These are phyloP conservation scores for Deinandra increscens DNA, from an alignment of 129 eudicot species.

Conservation along the genomic window DNA sequence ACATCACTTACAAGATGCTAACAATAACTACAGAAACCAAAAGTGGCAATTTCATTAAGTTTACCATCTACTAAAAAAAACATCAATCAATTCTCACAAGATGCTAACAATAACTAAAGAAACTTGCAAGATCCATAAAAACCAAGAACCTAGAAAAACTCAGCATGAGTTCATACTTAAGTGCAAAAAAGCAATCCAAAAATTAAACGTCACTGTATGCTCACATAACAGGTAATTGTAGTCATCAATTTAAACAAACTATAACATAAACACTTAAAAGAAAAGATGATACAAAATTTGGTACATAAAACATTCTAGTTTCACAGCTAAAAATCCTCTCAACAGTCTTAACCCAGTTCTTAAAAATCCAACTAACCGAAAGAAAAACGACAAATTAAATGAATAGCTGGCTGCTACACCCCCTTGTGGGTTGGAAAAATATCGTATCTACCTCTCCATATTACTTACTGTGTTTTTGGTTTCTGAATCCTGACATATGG, in stretches of 20 bases:
- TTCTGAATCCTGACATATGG: conserved; percentile 80
- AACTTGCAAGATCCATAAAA: background rate
- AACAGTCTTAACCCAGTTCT: conserved; percentile 15
- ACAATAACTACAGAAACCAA: background rate
- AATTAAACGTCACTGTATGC: background rate
- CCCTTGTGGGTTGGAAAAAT: conserved; percentile 11
- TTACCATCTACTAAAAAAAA: no score
- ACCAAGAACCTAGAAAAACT: background rate
- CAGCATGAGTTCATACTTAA: background rate
- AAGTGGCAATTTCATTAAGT: background rate
- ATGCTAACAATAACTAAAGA: background rate
- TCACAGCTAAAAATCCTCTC: conserved; percentile 23
- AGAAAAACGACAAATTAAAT: background rate
- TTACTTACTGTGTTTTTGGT: conserved; percentile 45
- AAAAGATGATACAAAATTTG: conserved; percentile 25
- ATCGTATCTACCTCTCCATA: conserved; percentile 18
- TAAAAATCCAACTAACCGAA: conserved; percentile 15
- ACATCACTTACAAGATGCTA: background rate
- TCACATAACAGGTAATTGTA: background rate
- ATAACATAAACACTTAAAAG: conserved; percentile 5
- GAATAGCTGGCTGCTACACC: background rate
- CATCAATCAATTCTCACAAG: no score
- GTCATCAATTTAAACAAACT: conserved; percentile 18
- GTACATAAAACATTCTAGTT: conserved; percentile 29
- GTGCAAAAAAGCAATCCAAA: background rate